These are phyloP conservation scores for Scheffersomyces segobiensis DNA, from an alignment of 1,139 yeast species.

Conservation along the genomic window DNA sequence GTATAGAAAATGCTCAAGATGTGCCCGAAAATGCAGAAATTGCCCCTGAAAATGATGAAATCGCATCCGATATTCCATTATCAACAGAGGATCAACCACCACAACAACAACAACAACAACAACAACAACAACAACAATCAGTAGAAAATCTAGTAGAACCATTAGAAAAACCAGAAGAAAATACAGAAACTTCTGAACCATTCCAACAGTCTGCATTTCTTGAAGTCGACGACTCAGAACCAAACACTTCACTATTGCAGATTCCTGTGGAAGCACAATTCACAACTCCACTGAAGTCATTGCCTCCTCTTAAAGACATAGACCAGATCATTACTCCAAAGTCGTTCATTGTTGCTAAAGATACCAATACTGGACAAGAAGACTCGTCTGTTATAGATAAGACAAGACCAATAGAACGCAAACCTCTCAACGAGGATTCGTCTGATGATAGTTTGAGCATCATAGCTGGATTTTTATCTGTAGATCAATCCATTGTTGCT, in stretches of 20 bases:
- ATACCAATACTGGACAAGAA: conserved; percentile 12
- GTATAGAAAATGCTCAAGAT: background rate
- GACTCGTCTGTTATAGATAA: conserved; percentile 19
- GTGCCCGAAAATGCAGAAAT: background rate
- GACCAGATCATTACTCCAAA: conserved; percentile 46
- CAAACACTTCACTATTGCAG: conserved; percentile 16
- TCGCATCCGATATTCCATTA: background rate
- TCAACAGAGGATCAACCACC: background rate
- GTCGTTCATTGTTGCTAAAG: conserved; percentile 43
- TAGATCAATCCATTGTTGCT: conserved; percentile 23
- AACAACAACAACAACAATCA: background rate
- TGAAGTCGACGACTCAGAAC: conserved; percentile 9
- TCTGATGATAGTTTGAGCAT: conserved; percentile 8
- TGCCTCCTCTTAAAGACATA: conserved; percentile 47
- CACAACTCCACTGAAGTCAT: conserved; percentile 44
- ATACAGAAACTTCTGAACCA: background rate
- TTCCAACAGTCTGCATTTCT: background rate
- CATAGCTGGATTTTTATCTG: conserved; percentile 35
- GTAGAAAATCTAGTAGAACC: background rate
- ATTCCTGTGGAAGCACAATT: conserved; percentile 17
- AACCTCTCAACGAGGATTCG: conserved; percentile 1
- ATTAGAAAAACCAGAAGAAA: background rate
- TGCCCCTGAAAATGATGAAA: background rate
- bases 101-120: background rate
- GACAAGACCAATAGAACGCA: conserved; percentile 1